A percentile compares a stretch with the other conserved stretches of the same genome.
These are phyloP conservation scores for Pleomassaria siparia DNA, from an alignment of 2,329 filamentous ascomycete species.

Conservation along the genomic window DNA sequence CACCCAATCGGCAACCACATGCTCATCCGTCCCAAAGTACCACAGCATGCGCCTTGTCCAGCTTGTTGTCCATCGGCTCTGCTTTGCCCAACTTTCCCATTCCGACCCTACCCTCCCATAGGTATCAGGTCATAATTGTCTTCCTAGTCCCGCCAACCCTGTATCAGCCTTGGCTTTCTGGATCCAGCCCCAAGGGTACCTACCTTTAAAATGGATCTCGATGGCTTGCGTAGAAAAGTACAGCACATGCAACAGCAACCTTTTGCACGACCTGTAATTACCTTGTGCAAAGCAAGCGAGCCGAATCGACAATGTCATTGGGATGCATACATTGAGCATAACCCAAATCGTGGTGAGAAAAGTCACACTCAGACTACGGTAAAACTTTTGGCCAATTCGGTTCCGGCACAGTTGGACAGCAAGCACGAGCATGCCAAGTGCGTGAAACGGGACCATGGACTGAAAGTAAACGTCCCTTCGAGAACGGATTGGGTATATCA, in stretches of 20 bases:
- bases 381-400: too few relatives aligned
- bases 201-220: slow-evolving; percentile 15
- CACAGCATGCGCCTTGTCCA: neutral
- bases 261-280: too few relatives aligned
- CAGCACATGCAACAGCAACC: too few relatives aligned
- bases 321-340: too few relatives aligned
- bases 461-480: neutral
- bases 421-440: neutral
- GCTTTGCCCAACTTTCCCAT: slow-evolving; percentile 11
- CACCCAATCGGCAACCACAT: neutral
- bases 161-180: slow-evolving; percentile 5
- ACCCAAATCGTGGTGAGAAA: too few relatives aligned
- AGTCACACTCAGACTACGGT: too few relatives aligned
- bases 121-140: too few relatives aligned
- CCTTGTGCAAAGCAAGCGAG: too few relatives aligned
- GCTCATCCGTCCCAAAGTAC: neutral
- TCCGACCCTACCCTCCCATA: slow-evolving; percentile 3
- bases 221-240: slow-evolving; percentile 33
- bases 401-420: too few relatives aligned
- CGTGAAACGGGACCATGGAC: too few relatives aligned
- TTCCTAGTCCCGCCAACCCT: slow-evolving; percentile 1
- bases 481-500: slow-evolving; percentile 1
- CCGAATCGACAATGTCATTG: too few relatives aligned
- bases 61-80: too few relatives aligned
- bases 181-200: slow-evolving; percentile 26